Conservation (phyloP, 2,329 filamentous ascomycete genomes). For the Leptosphaerulina australis region DNA sequence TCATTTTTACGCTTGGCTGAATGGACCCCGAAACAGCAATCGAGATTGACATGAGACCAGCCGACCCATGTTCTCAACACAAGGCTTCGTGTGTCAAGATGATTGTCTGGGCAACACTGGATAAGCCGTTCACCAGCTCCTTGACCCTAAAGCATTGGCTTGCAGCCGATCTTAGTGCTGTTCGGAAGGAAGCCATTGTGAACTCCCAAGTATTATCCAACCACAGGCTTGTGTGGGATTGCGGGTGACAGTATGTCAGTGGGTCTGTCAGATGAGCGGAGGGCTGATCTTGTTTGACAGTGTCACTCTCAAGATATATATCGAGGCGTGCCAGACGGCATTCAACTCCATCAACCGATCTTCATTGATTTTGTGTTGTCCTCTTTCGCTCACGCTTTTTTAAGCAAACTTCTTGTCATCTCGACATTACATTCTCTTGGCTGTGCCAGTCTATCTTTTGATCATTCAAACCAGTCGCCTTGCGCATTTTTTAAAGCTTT, state of each 20-base stretch:
- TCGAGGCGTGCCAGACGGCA: neutral
- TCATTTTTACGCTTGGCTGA: constrained; percentile 6
- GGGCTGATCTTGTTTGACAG: constrained; percentile 14
- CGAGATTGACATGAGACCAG: constrained; percentile 17
- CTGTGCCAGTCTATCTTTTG: constrained; percentile 20
- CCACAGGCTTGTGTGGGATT: constrained; percentile 13
- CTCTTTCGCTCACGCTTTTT: constrained; percentile 18
- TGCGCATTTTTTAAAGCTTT: neutral
- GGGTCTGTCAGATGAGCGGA: constrained; percentile 19
- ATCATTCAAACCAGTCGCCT: constrained; percentile 5
- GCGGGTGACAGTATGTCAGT: constrained; percentile 5
- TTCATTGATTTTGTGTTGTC: constrained; percentile 18
- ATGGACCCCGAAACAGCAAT: constrained; percentile 15
- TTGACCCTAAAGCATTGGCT: constrained; percentile 11
- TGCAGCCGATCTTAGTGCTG: constrained; percentile 11
- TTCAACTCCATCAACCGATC: constrained; percentile 17
- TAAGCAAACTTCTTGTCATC: constrained; percentile 16
- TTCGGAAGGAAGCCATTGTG: constrained; percentile 9
- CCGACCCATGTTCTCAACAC: constrained; percentile 3
- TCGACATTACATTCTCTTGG: constrained; percentile 24
- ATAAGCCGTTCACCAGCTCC: constrained; percentile 4
- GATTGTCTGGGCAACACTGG: constrained; percentile 11
- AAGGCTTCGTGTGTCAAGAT: constrained; percentile 9
- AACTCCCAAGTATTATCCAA: constrained; percentile 18
- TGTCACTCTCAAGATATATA: constrained; percentile 20